Evolutionary conservation across 768 basidiomycete genomes (phyloP), one percentile per base, ranked within the genome.

Genomic region (Inosperma sp.): DNA sequence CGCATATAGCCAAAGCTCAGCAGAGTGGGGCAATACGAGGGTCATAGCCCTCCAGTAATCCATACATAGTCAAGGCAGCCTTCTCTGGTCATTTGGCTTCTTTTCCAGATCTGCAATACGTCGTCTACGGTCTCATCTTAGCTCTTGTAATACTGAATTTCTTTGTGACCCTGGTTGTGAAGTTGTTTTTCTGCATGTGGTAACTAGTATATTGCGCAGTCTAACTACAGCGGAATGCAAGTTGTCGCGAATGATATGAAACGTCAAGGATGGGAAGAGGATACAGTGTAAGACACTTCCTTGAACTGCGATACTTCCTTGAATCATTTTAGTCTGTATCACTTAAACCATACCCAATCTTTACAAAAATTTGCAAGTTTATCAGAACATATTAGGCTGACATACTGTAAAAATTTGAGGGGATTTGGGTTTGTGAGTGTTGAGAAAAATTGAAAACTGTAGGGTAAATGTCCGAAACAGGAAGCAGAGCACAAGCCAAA

Each of bases 1-100:
- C 94, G 93, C 93, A 99, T 30, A 98, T 88, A 41, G 96, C 96
- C 46, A 99, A 78, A 2, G 95, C 95, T 49, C 96, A 88, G 55
- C 95, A 90, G 49, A 99, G 77, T 49, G 96, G 96, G 23, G 93
- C 83, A 54, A 97, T 79, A 29, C 82, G 81, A 52, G 91, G 84
- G 62, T 96, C 91, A 34, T 72, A 72, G 25, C 92, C 93, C 66
- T 91, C 85, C 21, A 95, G 77, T 95, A 98, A 96, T 46, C 96
- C 96, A 65, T 92, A 99, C 51, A 87, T 88, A 0, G 84, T 81
- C n/a, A 96, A 74, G 2, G 86, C 92, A 58, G 96, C 92, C 65
- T 87, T 87, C 71, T 99, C 95, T 66, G 98, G 96, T 51, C 83
- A 82, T 48, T 72, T 74, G 21, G 96, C 96, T 64, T 99, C 96